Base-by-base conservation (phyloP, 257 asterid species). In the Gentiana dahurica region DNA sequence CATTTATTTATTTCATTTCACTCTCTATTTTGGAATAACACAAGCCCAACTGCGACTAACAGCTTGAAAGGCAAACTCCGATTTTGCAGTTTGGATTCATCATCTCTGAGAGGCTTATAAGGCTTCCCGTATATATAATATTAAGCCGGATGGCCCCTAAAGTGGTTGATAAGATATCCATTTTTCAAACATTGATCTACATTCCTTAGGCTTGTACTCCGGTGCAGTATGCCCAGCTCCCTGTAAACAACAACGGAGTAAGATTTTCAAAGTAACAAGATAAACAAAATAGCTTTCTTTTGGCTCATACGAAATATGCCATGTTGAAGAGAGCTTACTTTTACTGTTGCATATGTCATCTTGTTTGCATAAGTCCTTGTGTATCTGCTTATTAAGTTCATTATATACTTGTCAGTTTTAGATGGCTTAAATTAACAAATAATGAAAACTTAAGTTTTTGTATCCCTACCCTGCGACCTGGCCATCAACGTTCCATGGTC, bases 201-300 rank as follows among this genome's bases (percentile, higher is more conserved):
- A 67, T 68, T 68, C 65, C 41, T 49, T 58, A 43, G 71, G 73
- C 44, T 46, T 64, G 64, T 59, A 72, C 61, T 60, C 77, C 10
- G 73, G 77, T 41, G 73, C 68, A 32, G 73, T 72, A 48, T 72
- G 77, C 32, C 77, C 77, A 34, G 68, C 77, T 67, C 74, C 77
- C 74, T 68, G 59, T 37, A 37, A 24, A 41, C 46, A 41, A 41
- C 46, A 4, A 4, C 9, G 46, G 8, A 39, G 44, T 39, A 39
- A 39, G 4, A 39, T 39, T 39, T 39, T 39, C 5, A 4, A 4
- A 8, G 45, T 39, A 39, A 3, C 4, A 1, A 39, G 45, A 39
- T 8, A 39, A 39, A 39, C 45, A 39, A 2, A 8, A 39, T 2
- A 4, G 5, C 24, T 24, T 24, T 24, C 5, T 39, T 8, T 39